Evolutionary conservation across 2,329 filamentous ascomycete genomes (phyloP).

Genomic region (Fusarium incarnatum): DNA sequence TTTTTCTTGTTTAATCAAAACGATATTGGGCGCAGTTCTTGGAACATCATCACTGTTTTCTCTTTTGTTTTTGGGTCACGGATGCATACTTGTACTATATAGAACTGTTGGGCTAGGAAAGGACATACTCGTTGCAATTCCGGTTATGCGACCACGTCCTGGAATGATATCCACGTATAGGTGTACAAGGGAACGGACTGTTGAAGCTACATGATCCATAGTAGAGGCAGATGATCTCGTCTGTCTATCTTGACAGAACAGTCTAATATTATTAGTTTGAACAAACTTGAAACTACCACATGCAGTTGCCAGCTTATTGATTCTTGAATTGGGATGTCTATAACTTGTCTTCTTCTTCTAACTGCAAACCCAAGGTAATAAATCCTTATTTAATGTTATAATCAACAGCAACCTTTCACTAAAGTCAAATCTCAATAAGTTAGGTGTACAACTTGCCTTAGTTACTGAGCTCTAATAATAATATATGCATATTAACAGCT

Average conservation of each 20-base stretch:
- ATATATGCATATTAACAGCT: too few species aligned
- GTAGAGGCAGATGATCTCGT: slow-evolving; percentile 1
- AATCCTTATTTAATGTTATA: too few species aligned
- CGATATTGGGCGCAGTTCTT: slow-evolving; percentile 22
- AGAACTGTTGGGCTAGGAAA: slow-evolving; percentile 27
- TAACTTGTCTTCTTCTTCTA: too few species aligned
- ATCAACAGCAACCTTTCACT: too few species aligned
- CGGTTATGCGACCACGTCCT: slow-evolving; percentile 37
- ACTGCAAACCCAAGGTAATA: too few species aligned
- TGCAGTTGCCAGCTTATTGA: not conserved
- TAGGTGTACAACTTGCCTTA: too few species aligned
- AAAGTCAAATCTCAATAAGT: too few species aligned
- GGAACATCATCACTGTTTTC: slow-evolving; percentile 28
- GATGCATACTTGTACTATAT: slow-evolving; percentile 35
- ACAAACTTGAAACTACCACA: not conserved
- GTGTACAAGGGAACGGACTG: slow-evolving; percentile 25
- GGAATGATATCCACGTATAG: slow-evolving; percentile 42
- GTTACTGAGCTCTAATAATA: too few species aligned
- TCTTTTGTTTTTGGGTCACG: slow-evolving; percentile 12
- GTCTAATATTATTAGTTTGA: slow-evolving; percentile 7
- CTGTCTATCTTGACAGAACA: not conserved
- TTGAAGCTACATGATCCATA: not conserved
- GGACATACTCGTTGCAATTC: slow-evolving; percentile 12
- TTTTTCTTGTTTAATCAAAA: slow-evolving; percentile 27
- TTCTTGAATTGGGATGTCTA: too few species aligned